These are phyloP conservation scores for Colletotrichum sansevieriae DNA, from an alignment of 2,329 filamentous ascomycete species.

Conservation along the genomic window DNA sequence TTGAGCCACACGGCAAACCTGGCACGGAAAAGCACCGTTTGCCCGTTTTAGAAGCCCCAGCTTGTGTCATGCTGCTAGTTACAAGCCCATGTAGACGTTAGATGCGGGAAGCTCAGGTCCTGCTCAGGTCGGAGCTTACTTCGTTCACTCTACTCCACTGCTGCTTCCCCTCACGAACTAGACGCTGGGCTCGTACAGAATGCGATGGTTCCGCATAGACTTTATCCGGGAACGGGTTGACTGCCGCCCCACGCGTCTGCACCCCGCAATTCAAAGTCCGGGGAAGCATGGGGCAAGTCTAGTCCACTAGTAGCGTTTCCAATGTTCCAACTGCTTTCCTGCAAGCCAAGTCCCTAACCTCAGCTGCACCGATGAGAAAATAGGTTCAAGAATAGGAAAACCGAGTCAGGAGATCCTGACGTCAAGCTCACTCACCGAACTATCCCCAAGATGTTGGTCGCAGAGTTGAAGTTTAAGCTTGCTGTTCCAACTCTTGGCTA, in stretches of 20 bases:
- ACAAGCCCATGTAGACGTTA: background rate
- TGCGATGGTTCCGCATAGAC: conserved; percentile 28
- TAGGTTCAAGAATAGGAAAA: conserved; percentile 20
- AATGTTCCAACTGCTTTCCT: conserved; percentile 22
- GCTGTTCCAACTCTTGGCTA: conserved; percentile 35
- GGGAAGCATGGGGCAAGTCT: conserved; percentile 32
- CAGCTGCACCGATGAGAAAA: conserved; percentile 24
- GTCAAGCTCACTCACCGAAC: conserved; percentile 36
- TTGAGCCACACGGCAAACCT: conserved; percentile 28
- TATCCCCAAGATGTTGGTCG: conserved; percentile 35
- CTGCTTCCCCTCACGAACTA: conserved; percentile 13
- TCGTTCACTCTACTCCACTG: background rate
- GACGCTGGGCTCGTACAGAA: conserved; percentile 5
- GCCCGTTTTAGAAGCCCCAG: conserved; percentile 26
- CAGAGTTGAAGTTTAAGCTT: conserved; percentile 39
- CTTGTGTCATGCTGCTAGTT: conserved; percentile 9
- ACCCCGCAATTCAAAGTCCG: conserved; percentile 40
- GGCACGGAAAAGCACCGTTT: conserved; percentile 7
- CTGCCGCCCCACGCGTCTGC: conserved; percentile 35
- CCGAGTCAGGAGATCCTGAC: conserved; percentile 33
- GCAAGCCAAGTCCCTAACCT: conserved; percentile 30
- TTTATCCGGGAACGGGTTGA: conserved; percentile 21
- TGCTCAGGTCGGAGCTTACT: conserved; percentile 12
- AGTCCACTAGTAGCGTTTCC: conserved; percentile 19
- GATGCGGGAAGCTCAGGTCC: background rate